Evolutionary conservation across 2,329 filamentous ascomycete genomes (phyloP).

Genomic region (Ophiobolus disseminans): DNA sequence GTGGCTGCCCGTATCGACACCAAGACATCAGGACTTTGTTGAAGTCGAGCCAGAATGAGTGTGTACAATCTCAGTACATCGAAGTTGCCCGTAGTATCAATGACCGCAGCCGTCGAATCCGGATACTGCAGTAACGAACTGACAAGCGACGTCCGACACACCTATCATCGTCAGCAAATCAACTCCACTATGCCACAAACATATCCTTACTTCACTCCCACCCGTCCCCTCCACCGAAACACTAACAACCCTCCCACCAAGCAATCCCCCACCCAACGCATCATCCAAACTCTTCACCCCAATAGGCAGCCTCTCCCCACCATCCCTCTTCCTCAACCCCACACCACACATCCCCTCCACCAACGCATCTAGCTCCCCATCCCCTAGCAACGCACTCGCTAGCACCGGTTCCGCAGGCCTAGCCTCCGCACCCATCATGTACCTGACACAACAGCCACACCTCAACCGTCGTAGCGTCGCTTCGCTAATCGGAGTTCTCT

Average conservation of each 20-base stretch:
- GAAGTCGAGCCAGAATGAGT: slow-evolving; percentile 32
- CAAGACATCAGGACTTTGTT: slow-evolving; percentile 6
- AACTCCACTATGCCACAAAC: background rate
- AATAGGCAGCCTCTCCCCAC: slow-evolving; percentile 20
- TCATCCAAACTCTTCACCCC: slow-evolving; percentile 44
- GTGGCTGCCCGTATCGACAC: background rate
- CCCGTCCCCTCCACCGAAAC: slow-evolving; percentile 44
- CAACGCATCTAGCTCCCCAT: slow-evolving; percentile 26
- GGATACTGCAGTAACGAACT: slow-evolving; percentile 46
- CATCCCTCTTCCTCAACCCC: background rate
- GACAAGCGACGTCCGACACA: slow-evolving; percentile 44
- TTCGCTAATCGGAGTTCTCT: too few relatives aligned
- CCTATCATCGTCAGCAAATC: slow-evolving; percentile 5
- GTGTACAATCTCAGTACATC: slow-evolving; percentile 52
- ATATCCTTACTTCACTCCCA: background rate
- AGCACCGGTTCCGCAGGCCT: slow-evolving; percentile 26
- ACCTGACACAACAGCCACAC: too few relatives aligned
- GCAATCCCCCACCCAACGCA: slow-evolving; percentile 48
- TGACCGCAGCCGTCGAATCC: slow-evolving; percentile 47
- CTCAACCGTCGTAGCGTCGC: too few relatives aligned
- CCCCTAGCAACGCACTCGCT: slow-evolving; percentile 20
- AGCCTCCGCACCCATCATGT: background rate
- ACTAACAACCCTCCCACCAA: slow-evolving; percentile 43
- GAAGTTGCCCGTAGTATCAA: slow-evolving; percentile 57
- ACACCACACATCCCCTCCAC: slow-evolving; percentile 10